A percentile compares a stretch with the other conserved stretches of the same genome.
These are phyloP conservation scores for Blepharisma stoltei DNA, from an alignment of 73 alveolate species.

Conservation along the genomic window DNA sequence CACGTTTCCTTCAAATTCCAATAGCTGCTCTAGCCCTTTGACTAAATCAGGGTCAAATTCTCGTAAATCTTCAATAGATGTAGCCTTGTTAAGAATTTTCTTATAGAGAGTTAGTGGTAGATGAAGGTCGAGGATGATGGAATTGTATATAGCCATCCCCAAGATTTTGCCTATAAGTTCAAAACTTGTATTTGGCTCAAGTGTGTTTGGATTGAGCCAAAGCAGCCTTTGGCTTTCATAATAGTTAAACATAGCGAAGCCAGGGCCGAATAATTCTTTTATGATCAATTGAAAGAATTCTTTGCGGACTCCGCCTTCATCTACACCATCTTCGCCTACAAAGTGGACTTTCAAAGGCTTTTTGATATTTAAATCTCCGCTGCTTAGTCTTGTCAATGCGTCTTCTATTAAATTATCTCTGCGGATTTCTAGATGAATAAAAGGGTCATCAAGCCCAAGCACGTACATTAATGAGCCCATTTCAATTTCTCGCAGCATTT, in stretches of 20 bases:
- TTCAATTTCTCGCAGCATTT: constrained; percentile 42
- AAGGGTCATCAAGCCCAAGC: constrained; percentile 3
- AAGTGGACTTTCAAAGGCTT: constrained; percentile 86
- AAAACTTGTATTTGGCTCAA: constrained; percentile 83
- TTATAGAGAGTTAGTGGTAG: constrained; percentile 87
- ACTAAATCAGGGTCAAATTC: constrained; percentile 62
- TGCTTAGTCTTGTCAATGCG: constrained; percentile 57
- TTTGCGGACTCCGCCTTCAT: constrained; percentile 97
- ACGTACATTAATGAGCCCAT: constrained; percentile 36
- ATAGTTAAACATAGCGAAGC: constrained; percentile 62
- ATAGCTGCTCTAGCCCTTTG: constrained; percentile 18
- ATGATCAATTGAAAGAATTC: constrained; percentile 88
- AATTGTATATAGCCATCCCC: constrained; percentile 93
- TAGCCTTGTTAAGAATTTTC: constrained; percentile 61
- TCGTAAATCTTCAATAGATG: constrained; percentile 66
- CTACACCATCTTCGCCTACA: constrained; percentile 92
- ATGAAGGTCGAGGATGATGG: constrained; percentile 79
- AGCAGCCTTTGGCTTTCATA: constrained; percentile 70
- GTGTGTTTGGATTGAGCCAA: constrained; percentile 89
- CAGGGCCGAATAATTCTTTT: constrained; percentile 70
- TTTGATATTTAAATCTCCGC: constrained; percentile 54
- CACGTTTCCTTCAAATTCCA: constrained; percentile 61
- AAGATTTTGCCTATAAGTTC: constrained; percentile 86
- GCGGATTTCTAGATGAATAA: constrained; percentile 43
- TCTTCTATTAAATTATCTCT: constrained; percentile 76